Evolutionary conservation across 176 grass and related monocot genomes (phyloP).

Genomic region (Oryza glaberrima): DNA sequence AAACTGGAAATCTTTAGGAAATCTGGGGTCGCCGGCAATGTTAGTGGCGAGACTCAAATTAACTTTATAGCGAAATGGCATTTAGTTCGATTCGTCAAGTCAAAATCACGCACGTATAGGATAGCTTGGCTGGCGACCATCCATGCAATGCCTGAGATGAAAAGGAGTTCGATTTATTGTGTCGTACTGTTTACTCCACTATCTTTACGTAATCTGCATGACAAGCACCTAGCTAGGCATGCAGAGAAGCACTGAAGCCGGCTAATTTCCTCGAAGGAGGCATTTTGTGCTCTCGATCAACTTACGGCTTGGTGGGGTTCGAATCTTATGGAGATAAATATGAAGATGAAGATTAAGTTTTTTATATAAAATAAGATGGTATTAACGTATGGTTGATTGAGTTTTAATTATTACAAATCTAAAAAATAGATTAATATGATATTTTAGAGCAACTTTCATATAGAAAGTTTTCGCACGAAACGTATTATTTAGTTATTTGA

Average conservation of each 20-base stretch:
- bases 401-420: too few relatives aligned
- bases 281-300: not conserved
- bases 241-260: too few relatives aligned
- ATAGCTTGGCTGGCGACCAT: not conserved
- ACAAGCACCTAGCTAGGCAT: not conserved
- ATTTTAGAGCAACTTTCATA: too few relatives aligned
- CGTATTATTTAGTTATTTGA: too few relatives aligned
- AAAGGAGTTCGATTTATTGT: not conserved
- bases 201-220: not conserved
- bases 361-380: too few relatives aligned
- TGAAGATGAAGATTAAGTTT: too few relatives aligned
- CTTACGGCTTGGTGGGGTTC: too few relatives aligned
- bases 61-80: not conserved
- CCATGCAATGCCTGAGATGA: not conserved
- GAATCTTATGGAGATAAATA: too few relatives aligned
- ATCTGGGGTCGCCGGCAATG: not conserved
- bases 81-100: not conserved
- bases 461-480: too few relatives aligned
- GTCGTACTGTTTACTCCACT: not conserved
- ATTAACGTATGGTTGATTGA: too few relatives aligned
- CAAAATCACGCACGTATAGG: not conserved
- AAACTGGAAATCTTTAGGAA: constrained; percentile 15
- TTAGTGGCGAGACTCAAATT: not conserved
- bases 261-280: not conserved
- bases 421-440: too few relatives aligned